Conservation (phyloP, 495 filamentous ascomycete genomes). For the Podospora comata region DNA sequence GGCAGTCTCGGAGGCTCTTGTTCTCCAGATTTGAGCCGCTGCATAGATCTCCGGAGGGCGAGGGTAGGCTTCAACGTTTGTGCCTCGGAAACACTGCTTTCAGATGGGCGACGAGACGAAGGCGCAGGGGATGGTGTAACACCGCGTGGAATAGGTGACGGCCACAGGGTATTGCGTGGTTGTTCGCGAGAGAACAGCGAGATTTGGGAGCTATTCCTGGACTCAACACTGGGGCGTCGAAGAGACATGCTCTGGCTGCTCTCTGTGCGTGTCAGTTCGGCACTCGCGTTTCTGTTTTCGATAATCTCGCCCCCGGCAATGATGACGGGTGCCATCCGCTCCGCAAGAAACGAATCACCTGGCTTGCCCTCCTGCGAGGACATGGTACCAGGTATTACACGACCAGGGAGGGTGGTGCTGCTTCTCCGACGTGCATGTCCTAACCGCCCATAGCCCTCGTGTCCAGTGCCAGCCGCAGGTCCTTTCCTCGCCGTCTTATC, state of each 20-base stretch:
- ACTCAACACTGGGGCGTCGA: constrained; percentile 51
- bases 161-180: constrained; percentile 47
- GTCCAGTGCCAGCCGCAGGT: constrained; percentile 86
- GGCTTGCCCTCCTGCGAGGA: constrained; percentile 48
- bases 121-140: constrained; percentile 23
- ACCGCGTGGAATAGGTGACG: constrained; percentile 47
- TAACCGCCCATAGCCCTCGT: constrained; percentile 90
- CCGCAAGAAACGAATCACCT: constrained; percentile 57
- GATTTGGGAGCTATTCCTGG: constrained; percentile 40
- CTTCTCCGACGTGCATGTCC: constrained; percentile 57
- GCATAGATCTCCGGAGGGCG: constrained; percentile 52
- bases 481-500: constrained; percentile 68
- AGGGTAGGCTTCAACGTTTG: constrained; percentile 43
- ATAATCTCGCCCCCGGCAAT: constrained; percentile 71
- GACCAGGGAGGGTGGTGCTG: constrained; percentile 47
- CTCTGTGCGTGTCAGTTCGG: constrained; percentile 56
- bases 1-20: constrained; percentile 40
- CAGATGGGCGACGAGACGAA: constrained; percentile 42
- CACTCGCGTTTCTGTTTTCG: constrained; percentile 55
- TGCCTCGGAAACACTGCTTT: constrained; percentile 52
- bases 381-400: constrained; percentile 46
- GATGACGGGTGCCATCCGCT: constrained; percentile 81
- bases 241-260: constrained; percentile 58
- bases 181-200: constrained; percentile 43
- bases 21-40: constrained; percentile 42